Conservation (phyloP, 768 basidiomycete species). For the Peribolospora baueri region DNA sequence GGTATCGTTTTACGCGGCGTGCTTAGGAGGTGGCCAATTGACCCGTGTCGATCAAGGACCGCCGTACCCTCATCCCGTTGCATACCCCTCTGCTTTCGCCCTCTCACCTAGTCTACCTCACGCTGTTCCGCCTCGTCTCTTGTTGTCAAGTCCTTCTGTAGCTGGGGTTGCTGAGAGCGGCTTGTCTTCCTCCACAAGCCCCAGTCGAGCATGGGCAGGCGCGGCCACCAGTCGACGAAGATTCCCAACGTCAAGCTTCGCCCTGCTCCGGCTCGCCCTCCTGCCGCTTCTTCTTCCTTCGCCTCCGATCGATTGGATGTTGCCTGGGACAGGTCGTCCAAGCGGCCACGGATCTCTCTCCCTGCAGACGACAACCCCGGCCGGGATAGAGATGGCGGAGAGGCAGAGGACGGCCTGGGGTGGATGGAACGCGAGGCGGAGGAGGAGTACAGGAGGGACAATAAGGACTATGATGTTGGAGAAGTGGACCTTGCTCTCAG, state of each 20-base stretch:
- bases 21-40: no score
- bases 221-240: conserved; percentile 20
- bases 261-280: conserved; percentile 11
- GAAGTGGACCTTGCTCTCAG: no score
- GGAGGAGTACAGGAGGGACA: no score
- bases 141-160: not conserved
- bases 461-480: no score
- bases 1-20: no score
- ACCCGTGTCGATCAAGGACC: no score
- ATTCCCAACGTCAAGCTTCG: conserved; percentile 22
- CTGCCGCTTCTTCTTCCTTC: conserved; percentile 2
- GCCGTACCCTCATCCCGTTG: no score
- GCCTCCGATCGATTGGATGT: conserved; percentile 13
- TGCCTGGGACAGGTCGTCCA: conserved; percentile 4
- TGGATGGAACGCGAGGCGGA: conserved; percentile 9
- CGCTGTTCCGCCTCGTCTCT: no score
- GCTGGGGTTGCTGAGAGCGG: not conserved
- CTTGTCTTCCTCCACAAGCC: not conserved
- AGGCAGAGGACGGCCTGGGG: not conserved
- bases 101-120: no score
- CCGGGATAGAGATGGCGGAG: not conserved
- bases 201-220: conserved; percentile 12
- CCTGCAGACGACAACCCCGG: not conserved
- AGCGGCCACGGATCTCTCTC: not conserved
- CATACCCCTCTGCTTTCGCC: no score